phyloP scores from a whole-genome alignment of 2,329 filamentous ascomycete genomes.

The Macrophomina phaseolina region DNA sequence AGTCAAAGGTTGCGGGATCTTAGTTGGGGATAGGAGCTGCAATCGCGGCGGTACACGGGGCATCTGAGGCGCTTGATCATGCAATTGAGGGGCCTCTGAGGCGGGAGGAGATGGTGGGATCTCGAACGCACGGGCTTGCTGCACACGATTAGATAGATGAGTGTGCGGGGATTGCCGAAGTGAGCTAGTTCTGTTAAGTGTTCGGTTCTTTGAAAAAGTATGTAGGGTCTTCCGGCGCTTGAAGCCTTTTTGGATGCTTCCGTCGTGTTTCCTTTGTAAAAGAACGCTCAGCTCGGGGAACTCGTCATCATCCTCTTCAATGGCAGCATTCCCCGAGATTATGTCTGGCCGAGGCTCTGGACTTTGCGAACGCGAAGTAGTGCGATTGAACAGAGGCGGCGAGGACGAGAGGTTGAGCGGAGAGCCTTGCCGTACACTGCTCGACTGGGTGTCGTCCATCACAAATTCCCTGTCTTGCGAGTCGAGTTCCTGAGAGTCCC shows the following conservation, averaged over 20 bases:
- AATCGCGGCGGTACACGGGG: slow-evolving; percentile 22
- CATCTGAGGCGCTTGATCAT: neutral
- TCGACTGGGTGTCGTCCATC: slow-evolving; percentile 20
- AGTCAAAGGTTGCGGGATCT: slow-evolving; percentile 26
- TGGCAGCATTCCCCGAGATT: slow-evolving; percentile 22
- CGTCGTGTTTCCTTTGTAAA: slow-evolving; percentile 28
- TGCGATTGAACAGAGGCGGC: neutral
- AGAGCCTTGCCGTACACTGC: slow-evolving; percentile 18
- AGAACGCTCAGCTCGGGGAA: slow-evolving; percentile 37
- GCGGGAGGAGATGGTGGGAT: slow-evolving; percentile 52
- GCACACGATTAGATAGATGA: neutral
- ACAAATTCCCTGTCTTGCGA: slow-evolving; percentile 28
- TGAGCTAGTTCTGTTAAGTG: slow-evolving; percentile 21
- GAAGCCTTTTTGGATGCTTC: slow-evolving; percentile 29
- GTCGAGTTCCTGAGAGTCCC: neutral
- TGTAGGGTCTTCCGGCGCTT: slow-evolving; percentile 33
- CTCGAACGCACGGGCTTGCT: slow-evolving; percentile 36
- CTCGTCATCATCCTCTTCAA: slow-evolving; percentile 33
- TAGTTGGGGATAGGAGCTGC: slow-evolving; percentile 15
- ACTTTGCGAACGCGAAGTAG: neutral
- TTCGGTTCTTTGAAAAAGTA: slow-evolving; percentile 15
- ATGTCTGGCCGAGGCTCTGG: neutral
- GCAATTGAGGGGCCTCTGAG: slow-evolving; percentile 39
- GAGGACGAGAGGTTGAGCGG: slow-evolving; percentile 1
- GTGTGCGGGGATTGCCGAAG: neutral